Evolutionary conservation across 2,329 filamentous ascomycete genomes (phyloP).

Genomic region (Gnomoniopsis smithogilvyi): DNA sequence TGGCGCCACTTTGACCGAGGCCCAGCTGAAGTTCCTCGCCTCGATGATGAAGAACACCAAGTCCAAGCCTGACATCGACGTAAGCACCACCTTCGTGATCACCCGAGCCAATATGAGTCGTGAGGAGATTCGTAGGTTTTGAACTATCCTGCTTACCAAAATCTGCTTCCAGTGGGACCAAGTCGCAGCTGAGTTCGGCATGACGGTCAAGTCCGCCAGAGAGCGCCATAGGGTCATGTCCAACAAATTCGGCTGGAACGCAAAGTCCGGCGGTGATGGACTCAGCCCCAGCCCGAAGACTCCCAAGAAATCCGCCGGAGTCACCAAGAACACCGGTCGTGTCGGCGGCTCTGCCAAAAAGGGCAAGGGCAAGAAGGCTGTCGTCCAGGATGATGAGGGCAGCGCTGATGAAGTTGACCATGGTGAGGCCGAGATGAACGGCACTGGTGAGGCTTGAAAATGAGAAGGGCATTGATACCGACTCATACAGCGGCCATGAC

Average conservation of each 20-base stretch:
- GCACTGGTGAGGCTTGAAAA: neutral
- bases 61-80: slow-evolving; percentile 18
- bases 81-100: neutral
- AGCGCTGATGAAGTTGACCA: neutral
- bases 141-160: neutral
- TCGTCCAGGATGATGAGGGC: neutral
- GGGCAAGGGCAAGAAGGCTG: neutral
- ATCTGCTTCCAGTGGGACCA: slow-evolving; percentile 14
- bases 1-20: neutral
- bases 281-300: neutral
- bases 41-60: slow-evolving; percentile 16
- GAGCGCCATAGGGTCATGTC: slow-evolving; percentile 20
- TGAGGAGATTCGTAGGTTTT: too few species aligned
- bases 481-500: neutral
- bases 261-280: neutral
- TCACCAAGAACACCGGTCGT: slow-evolving; percentile 7
- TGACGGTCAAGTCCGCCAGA: slow-evolving; percentile 9
- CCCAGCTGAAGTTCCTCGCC: slow-evolving; percentile 16
- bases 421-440: neutral
- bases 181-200: slow-evolving; percentile 1
- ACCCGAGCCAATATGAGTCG: neutral
- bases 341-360: slow-evolving; percentile 5
- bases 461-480: too few species aligned
- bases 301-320: slow-evolving; percentile 7
- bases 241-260: slow-evolving; percentile 15